These are phyloP conservation scores for Fraxinus sp. DNA, from an alignment of 305 asterid genomes.

Conservation along the genomic window DNA sequence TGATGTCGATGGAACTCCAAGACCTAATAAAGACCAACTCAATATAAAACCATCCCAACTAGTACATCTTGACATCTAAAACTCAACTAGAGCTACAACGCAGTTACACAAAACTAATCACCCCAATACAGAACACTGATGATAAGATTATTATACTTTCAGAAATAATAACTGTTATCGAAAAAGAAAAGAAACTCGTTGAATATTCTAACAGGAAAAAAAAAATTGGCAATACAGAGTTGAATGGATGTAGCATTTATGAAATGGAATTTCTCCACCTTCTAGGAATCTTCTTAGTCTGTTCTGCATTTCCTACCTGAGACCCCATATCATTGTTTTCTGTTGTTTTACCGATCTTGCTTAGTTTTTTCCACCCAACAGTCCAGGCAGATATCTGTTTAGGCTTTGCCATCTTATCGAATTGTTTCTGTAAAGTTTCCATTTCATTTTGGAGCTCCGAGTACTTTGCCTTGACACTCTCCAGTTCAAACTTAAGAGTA, in stretches of 20 bases:
- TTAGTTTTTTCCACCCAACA: slow-evolving; percentile 78
- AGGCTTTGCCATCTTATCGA: slow-evolving; percentile 59
- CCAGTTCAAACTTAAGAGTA: slow-evolving; percentile 79
- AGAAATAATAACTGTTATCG: slow-evolving; percentile 18
- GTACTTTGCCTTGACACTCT: slow-evolving; percentile 67
- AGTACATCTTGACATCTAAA: background rate
- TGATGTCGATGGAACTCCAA: background rate
- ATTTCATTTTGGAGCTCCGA: slow-evolving; percentile 69
- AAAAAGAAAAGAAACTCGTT: slow-evolving; percentile 14
- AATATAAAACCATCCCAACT: background rate
- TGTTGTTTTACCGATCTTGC: slow-evolving; percentile 55
- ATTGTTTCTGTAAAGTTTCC: slow-evolving; percentile 72
- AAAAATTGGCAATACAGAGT: background rate
- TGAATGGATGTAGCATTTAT: slow-evolving; percentile 29
- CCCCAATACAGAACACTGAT: slow-evolving; percentile 14
- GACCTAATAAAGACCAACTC: background rate
- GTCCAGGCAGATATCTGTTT: slow-evolving; percentile 71
- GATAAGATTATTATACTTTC: slow-evolving; percentile 13
- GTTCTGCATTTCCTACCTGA: slow-evolving; percentile 35
- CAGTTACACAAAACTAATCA: slow-evolving; percentile 14
- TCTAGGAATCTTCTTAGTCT: slow-evolving; percentile 52
- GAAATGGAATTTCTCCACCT: slow-evolving; percentile 98
- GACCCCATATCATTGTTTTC: slow-evolving; percentile 44
- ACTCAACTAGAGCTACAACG: slow-evolving; percentile 6
- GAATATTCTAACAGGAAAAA: slow-evolving; percentile 16